Base-by-base conservation (phyloP, 2,329 filamentous ascomycete genomes). In the Fusarium burgessii region DNA sequence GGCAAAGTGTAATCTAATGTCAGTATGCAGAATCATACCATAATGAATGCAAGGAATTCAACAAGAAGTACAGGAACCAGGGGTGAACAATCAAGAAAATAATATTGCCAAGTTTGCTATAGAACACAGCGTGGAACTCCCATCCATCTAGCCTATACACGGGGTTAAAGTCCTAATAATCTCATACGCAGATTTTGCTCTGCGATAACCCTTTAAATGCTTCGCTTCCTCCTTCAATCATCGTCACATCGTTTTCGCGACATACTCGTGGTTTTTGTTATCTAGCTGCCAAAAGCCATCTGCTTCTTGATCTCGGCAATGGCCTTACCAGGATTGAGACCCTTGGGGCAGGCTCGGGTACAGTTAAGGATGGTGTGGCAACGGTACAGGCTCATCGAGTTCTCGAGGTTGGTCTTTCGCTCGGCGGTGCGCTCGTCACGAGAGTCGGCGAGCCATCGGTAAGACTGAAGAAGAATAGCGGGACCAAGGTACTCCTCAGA, bases 331-430 rank as follows among this genome's bases (percentile, higher is more conserved):
- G 96, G 96, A 87, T 99, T 99, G 77, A 99, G 84, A 47, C 96
- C 96, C 93, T 99, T 99, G 80, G 96, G 96, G 84, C 96, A 99
- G 60, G 95, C 97, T 83, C 94, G 89, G 75, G 95, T 95, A 90
- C 95, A 99, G 89, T 99, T 99, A 77, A 99, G 90, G 81, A 99
- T 99, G 72, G 96, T 99, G 88, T 99, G 96, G 89, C 96, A 99
- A 79, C 96, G 90, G 89, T 99, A 99, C 83, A 99, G 82, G 84
- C 93, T 97, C 96, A 99, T 99, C 81, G 92, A 96, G 89, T 99
- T 99, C 85, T 99, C 95, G 77, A 99, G 88, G 65, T 92, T 93
- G 73, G 91, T 90, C 89, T 96, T 96, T 81, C 96, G 92, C 88
- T 97, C 91, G 64, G 88, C 91, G 78, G 88, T 97, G 83, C 89